Evolutionary conservation across 129 eudicot species (phyloP), one percentile per base, ranked within the genome.

Genomic region (Lactuca saligna): DNA sequence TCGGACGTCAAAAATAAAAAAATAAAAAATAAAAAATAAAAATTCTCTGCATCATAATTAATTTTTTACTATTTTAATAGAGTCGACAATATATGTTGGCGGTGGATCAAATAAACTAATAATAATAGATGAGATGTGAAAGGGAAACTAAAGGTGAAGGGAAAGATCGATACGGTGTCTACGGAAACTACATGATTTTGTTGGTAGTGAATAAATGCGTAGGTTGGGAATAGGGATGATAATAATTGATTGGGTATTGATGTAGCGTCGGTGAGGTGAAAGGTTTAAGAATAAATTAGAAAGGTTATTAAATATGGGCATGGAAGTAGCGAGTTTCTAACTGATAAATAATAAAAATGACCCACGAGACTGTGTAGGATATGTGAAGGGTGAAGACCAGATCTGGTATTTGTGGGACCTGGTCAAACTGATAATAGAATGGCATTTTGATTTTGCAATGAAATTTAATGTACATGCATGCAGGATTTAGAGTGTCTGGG

Each of bases 261-360:
- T 66, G 37, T 57, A 34, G 61, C 65, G 71, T 54, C 78, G 83
- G 68, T 69, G 85, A 73, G 69, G 91, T 69, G 70, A 69, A 41
- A 29, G 62, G 64, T 39, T 8, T 48, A 33, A 7, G 44, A 54
- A 57, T 58, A 70, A 58, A 29, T 77, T 7, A 32, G 20, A 63
- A 71, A 74, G 54, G 75, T 35, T 80, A 87, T 66, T 87, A 60
- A 81, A 68, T 72, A 66, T 3, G 60, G 65, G 60, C 73, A 68
- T 76, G 85, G 61, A 64, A 32, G 31, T 50, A 72, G 32, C 83
- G 50, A 51, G 62, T 68, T 58, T 62, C 48, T 64, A 41, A 76
- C 35, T 38, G 54, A 62, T 50, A 41, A 56, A 62, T 38, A 62
- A 62, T 50, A 41, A 56, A 62, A 61, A 61, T 17, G 51, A 4